A percentile compares a stretch with the other conserved stretches of the same genome.
Conservation (phyloP, 306 rosid genomes). For the Mimosa pudica region DNA sequence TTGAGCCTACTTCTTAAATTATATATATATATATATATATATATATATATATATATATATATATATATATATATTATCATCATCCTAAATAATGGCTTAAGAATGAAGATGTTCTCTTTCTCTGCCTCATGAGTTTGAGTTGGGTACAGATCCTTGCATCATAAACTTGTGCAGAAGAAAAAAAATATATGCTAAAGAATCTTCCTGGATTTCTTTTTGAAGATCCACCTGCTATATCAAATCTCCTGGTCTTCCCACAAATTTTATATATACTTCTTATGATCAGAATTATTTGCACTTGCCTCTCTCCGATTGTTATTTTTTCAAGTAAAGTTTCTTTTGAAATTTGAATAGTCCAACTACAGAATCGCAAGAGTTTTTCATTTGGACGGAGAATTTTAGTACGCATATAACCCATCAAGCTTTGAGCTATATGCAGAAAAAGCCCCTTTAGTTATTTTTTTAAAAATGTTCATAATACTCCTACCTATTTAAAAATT, state of each 20-base stretch:
- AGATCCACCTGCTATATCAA: constrained; percentile 22
- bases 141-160: constrained; percentile 27
- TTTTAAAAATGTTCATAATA: no score
- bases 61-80: no score
- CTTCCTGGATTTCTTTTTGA: constrained; percentile 44
- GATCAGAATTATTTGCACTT: not conserved
- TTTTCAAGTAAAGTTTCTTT: not conserved
- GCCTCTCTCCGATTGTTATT: not conserved
- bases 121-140: constrained; percentile 2
- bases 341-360: not conserved
- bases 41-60: no score
- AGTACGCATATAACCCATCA: not conserved
- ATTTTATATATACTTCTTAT: not conserved
- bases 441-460: not conserved
- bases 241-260: constrained; percentile 10
- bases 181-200: constrained; percentile 33
- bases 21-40: no score
- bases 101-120: not conserved
- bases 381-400: not conserved
- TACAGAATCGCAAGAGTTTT: not conserved
- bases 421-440: not conserved
- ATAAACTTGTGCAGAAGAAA: constrained; percentile 29
- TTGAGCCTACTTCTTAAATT: constrained; percentile 42
- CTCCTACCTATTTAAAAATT: no score
- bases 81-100: not conserved